phyloP scores from a whole-genome alignment of 2,329 filamentous ascomycete species.

The Truncatella angustata region DNA sequence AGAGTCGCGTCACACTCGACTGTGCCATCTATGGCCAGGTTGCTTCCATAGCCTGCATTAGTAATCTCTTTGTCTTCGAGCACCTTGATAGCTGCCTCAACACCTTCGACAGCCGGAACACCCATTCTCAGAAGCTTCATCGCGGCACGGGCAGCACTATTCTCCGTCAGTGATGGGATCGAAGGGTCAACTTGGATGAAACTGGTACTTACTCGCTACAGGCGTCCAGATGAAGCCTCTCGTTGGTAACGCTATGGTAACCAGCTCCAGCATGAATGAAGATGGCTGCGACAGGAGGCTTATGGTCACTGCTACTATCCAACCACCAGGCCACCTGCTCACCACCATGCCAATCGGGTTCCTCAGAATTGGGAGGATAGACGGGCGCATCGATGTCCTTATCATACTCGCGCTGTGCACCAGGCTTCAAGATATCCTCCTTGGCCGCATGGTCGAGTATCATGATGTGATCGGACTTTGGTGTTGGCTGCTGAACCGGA shows the following conservation, averaged over 20 bases:
- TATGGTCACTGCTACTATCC: constrained; percentile 41
- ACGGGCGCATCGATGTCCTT: not conserved
- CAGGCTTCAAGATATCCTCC: not conserved
- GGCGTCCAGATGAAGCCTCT: constrained; percentile 77
- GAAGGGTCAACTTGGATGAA: not conserved
- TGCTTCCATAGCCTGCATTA: constrained; percentile 94
- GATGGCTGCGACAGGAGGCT: constrained; percentile 57
- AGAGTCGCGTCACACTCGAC: constrained; percentile 96
- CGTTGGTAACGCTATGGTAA: constrained; percentile 86
- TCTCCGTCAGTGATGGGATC: constrained; percentile 5
- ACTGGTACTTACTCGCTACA: constrained; percentile 74
- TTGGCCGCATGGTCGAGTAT: too few species aligned
- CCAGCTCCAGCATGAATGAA: constrained; percentile 96
- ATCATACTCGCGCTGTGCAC: not conserved
- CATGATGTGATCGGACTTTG: not conserved
- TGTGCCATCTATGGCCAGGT: constrained; percentile 82
- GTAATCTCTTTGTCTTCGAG: constrained; percentile 95
- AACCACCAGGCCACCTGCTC: constrained; percentile 16
- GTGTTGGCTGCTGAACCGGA: not conserved
- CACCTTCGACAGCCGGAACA: constrained; percentile 78
- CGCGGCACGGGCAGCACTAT: constrained; percentile 75
- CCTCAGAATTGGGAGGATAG: not conserved
- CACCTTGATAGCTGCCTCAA: constrained; percentile 82
- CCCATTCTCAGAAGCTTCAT: constrained; percentile 81
- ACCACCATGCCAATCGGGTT: not conserved